Evolutionary conservation across 768 basidiomycete genomes (phyloP).

Genomic region (Russula virescens): DNA sequence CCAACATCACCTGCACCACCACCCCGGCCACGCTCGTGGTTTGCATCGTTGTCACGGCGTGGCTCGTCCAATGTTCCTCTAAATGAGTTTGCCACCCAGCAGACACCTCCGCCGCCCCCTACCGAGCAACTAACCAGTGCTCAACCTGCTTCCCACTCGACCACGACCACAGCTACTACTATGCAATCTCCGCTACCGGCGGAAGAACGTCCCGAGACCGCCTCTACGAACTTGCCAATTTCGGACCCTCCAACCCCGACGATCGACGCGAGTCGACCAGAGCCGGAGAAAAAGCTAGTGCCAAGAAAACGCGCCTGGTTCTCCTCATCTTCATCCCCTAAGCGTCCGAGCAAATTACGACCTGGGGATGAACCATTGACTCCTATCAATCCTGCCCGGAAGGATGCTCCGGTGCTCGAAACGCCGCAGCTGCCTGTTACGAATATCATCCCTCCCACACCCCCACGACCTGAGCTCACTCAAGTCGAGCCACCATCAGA

Average conservation of each 20-base stretch:
- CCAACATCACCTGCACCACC: not conserved
- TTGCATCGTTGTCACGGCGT: constrained; percentile 14
- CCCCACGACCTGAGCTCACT: constrained; percentile 6
- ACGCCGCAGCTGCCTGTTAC: not conserved
- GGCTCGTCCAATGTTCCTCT: constrained; percentile 9
- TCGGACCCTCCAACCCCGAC: not conserved
- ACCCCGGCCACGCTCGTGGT: constrained; percentile 17
- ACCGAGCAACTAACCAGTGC: not conserved
- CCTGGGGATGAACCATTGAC: not conserved
- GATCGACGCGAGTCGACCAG: not conserved
- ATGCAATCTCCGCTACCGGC: not conserved
- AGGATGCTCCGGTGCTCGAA: not conserved
- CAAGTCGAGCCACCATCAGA: not conserved
- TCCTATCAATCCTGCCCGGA: not conserved
- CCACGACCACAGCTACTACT: too few relatives aligned
- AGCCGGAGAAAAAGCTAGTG: not conserved
- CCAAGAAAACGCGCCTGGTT: constrained; percentile 21
- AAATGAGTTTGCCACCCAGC: constrained; percentile 4
- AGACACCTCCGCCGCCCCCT: not conserved
- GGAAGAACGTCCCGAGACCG: not conserved
- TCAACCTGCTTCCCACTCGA: not conserved
- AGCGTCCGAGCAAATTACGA: constrained; percentile 5
- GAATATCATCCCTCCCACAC: constrained; percentile 19
- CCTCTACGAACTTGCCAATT: not conserved
- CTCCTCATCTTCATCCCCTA: constrained; percentile 3